A percentile compares a stretch with the other conserved stretches of the same genome.
phyloP scores from a whole-genome alignment of 1,284 basidiomycete genomes.

The Cryptococcus sp. region DNA sequence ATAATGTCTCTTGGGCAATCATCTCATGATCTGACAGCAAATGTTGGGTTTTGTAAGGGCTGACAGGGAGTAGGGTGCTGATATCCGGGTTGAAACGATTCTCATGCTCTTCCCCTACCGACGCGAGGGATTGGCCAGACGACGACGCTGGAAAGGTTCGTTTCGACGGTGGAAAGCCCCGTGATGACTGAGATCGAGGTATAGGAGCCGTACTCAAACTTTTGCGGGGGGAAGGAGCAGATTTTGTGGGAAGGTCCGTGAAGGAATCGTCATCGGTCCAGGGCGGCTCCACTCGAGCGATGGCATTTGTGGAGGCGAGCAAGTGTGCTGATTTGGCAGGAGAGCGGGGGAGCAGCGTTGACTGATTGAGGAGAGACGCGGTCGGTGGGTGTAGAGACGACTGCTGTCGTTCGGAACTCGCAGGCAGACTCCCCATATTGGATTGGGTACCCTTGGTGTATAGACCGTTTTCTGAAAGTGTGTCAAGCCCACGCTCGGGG shows the following conservation, averaged over 20 bases:
- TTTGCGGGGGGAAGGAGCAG: slow-evolving; percentile 3
- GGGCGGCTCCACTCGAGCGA: slow-evolving; percentile 15
- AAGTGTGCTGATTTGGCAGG: slow-evolving; percentile 22
- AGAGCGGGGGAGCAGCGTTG: slow-evolving; percentile 23
- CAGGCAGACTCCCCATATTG: too few species aligned
- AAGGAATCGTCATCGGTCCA: slow-evolving; percentile 11
- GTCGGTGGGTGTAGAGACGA: neutral
- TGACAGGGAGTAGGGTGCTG: slow-evolving; percentile 24
- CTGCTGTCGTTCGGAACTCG: too few species aligned
- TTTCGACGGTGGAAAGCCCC: slow-evolving; percentile 5
- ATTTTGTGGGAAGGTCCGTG: neutral
- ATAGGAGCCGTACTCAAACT: neutral
- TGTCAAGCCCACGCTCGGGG: neutral
- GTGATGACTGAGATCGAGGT: slow-evolving; percentile 10
- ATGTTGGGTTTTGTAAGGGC: slow-evolving; percentile 22
- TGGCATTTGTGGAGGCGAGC: slow-evolving; percentile 18
- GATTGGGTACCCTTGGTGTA: too few species aligned
- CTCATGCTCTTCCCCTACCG: slow-evolving; percentile 22
- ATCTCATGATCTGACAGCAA: slow-evolving; percentile 17
- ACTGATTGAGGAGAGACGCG: slow-evolving; percentile 10
- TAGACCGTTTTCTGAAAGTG: neutral
- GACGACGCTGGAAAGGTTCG: slow-evolving; percentile 34
- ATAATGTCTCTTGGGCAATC: slow-evolving; percentile 14
- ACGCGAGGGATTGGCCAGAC: slow-evolving; percentile 28
- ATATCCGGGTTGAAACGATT: slow-evolving; percentile 9